Evolutionary conservation across 139 green algal genomes (phyloP).

Genomic region (Zygnema cylindricum): DNA sequence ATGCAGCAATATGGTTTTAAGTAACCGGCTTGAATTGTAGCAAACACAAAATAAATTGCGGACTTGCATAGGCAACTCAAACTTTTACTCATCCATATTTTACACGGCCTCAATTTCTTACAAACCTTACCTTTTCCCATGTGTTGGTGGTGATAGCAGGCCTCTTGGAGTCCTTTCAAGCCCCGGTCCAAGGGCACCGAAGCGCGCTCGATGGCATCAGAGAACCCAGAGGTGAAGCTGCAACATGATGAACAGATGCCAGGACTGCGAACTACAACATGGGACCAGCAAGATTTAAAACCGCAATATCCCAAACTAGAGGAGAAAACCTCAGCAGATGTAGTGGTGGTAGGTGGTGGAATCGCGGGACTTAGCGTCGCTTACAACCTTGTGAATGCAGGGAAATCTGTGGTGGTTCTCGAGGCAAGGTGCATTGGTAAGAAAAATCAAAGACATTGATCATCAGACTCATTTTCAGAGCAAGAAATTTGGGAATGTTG

Average conservation of each 20-base stretch:
- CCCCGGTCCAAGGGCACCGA: neutral
- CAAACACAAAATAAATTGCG: too few relatives aligned
- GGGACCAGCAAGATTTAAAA: constrained; percentile 44
- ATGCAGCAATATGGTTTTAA: too few relatives aligned
- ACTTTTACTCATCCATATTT: too few relatives aligned
- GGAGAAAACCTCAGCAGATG: constrained; percentile 63
- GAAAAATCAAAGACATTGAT: constrained; percentile 37
- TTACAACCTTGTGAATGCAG: constrained; percentile 69
- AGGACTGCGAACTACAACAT: constrained; percentile 46
- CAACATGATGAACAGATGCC: constrained; percentile 29
- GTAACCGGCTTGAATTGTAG: too few relatives aligned
- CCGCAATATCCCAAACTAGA: constrained; percentile 67
- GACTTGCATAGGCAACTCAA: too few relatives aligned
- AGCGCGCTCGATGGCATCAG: neutral
- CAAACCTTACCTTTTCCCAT: too few relatives aligned
- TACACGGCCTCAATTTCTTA: too few relatives aligned
- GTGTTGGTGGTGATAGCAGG: too few relatives aligned
- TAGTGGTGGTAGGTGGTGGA: constrained; percentile 71
- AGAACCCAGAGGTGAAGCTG: constrained; percentile 3
- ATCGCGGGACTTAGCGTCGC: constrained; percentile 72
- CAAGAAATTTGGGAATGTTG: too few relatives aligned
- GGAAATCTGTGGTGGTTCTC: constrained; percentile 74
- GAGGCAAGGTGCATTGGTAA: constrained; percentile 68
- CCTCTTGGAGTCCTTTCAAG: too few relatives aligned
- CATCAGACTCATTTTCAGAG: neutral